Evolutionary conservation across 441 rosid species (phyloP).

Genomic region (Pelargonium cotyledonis): DNA sequence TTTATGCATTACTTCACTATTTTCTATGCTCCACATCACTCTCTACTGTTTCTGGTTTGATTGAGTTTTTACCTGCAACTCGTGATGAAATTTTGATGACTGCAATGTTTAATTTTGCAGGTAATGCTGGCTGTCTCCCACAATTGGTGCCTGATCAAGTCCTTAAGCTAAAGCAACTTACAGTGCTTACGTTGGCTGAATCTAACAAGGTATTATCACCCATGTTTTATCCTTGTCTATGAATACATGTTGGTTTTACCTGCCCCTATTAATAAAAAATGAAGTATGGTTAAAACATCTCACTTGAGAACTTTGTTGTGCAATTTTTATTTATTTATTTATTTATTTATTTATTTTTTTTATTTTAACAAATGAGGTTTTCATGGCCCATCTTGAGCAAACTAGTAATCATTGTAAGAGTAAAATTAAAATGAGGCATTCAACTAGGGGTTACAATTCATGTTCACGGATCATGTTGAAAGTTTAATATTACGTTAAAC

Average conservation of each 20-base stretch:
- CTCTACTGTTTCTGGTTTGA: neutral
- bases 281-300: neutral
- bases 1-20: neutral
- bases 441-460: too few relatives aligned
- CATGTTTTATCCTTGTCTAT: neutral
- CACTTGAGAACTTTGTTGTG: too few relatives aligned
- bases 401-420: too few relatives aligned
- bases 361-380: too few relatives aligned
- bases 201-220: slow-evolving; percentile 54
- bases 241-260: neutral
- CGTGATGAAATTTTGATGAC: slow-evolving; percentile 2
- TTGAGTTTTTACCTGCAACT: neutral
- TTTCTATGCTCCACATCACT: neutral
- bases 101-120: slow-evolving; percentile 29
- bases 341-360: too few relatives aligned
- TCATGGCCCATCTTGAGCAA: too few relatives aligned
- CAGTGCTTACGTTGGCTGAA: slow-evolving; percentile 91
- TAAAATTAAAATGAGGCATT: too few relatives aligned
- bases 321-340: neutral
- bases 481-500: too few relatives aligned
- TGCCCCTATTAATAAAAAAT: neutral
- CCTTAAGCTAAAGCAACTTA: slow-evolving; percentile 88
- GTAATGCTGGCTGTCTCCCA: slow-evolving; percentile 47
- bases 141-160: slow-evolving; percentile 71
- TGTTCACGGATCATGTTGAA: too few relatives aligned